Evolutionary conservation across 352 stramenopile species (phyloP).

Genomic region (Globisporangium spiculum): DNA sequence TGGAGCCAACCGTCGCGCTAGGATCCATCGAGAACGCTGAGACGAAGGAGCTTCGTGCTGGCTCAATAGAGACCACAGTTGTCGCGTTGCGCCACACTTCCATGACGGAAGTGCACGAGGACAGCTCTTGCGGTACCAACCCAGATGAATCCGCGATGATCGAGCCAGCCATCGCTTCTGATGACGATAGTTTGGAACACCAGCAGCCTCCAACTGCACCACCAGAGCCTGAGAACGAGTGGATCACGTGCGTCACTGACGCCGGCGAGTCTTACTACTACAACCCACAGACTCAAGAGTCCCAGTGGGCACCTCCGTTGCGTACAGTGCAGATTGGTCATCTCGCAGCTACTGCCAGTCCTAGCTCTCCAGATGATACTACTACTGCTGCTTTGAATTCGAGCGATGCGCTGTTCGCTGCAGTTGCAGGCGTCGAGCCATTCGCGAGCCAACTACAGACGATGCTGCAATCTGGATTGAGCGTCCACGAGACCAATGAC

Average conservation of each 20-base stretch:
- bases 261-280: conserved; percentile 70
- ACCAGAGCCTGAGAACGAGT: conserved; percentile 23
- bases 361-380: not conserved
- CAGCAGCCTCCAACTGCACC: too few relatives aligned
- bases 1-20: not conserved
- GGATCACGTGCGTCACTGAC: conserved; percentile 44
- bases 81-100: not conserved
- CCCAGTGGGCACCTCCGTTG: conserved; percentile 51
- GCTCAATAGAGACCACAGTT: not conserved
- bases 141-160: not conserved
- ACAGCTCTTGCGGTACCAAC: not conserved
- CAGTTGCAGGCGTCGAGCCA: conserved; percentile 22
- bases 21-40: not conserved
- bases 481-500: conserved; percentile 32
- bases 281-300: conserved; percentile 52
- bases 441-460: conserved; percentile 28
- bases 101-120: conserved; percentile 5
- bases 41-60: too few relatives aligned
- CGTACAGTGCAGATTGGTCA: not conserved
- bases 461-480: conserved; percentile 33
- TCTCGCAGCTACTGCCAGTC: not conserved
- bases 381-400: conserved; percentile 6
- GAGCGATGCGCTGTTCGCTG: conserved; percentile 25
- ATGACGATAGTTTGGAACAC: not conserved
- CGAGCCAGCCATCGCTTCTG: not conserved